A percentile compares a stretch with the other conserved stretches of the same genome.
Evolutionary conservation across 257 asterid genomes (phyloP).

Genomic region (Marsdenia floribunda): DNA sequence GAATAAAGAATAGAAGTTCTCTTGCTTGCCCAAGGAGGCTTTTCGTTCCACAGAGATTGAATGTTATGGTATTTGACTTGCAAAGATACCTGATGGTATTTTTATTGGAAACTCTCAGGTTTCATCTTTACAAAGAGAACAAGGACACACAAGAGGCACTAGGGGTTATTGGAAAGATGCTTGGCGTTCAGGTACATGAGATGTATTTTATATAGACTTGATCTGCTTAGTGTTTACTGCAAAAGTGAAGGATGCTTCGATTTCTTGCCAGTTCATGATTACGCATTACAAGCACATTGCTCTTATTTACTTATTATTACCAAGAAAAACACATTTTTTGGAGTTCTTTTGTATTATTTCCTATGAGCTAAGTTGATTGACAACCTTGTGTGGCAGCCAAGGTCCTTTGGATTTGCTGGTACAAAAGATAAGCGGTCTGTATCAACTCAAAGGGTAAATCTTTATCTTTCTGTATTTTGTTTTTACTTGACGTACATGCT

Average conservation of each 20-base stretch:
- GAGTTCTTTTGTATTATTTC: not conserved
- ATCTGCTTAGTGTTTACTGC: conserved; percentile 2
- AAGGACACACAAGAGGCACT: conserved; percentile 96
- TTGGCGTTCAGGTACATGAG: conserved; percentile 75
- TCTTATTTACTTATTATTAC: not conserved
- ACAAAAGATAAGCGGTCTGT: conserved; percentile 94
- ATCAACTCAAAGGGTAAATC: conserved; percentile 80
- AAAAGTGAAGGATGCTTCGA: not conserved
- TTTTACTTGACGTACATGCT: not conserved
- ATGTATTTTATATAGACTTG: conserved; percentile 14
- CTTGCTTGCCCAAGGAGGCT: not conserved
- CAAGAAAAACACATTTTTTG: not conserved
- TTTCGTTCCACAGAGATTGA: not conserved
- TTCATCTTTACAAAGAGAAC: conserved; percentile 95
- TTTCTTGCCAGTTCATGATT: conserved; percentile 1
- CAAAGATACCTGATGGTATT: conserved; percentile 18
- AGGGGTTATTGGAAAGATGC: conserved; percentile 84
- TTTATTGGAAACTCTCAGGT: conserved; percentile 40
- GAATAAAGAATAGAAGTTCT: not conserved
- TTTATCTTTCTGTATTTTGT: not conserved
- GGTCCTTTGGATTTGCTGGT: conserved; percentile 94
- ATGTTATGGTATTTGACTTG: not conserved
- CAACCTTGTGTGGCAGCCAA: conserved; percentile 53
- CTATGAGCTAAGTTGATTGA: conserved; percentile 13
- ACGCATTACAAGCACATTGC: not conserved